Evolutionary conservation across 2,329 filamentous ascomycete species (phyloP).

Genomic region (Emydomyces testavorans): DNA sequence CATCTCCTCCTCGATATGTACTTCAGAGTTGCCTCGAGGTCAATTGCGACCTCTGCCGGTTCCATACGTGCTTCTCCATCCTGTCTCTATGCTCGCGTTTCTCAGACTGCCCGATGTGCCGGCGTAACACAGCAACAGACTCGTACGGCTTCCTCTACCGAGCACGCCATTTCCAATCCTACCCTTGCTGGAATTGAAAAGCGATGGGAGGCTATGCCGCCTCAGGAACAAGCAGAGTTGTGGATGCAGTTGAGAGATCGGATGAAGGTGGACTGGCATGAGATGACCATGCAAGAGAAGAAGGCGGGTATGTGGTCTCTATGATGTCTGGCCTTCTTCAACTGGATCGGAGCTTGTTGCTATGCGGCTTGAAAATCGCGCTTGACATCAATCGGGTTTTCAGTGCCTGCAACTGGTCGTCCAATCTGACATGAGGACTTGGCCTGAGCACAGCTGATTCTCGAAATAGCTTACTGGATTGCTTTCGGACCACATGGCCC

Average conservation of each 20-base stretch:
- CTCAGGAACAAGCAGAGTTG: constrained; percentile 96
- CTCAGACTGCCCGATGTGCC: constrained; percentile 26
- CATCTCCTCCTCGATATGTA: constrained; percentile 31
- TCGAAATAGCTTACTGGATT: constrained; percentile 80
- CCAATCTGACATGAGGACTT: neutral
- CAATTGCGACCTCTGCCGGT: constrained; percentile 32
- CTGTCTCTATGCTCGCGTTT: constrained; percentile 29
- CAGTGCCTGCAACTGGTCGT: neutral
- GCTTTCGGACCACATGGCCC: constrained; percentile 95
- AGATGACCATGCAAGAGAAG: constrained; percentile 94
- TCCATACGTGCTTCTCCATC: constrained; percentile 28
- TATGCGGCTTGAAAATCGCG: neutral
- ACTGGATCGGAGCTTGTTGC: neutral
- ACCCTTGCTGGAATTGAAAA: constrained; percentile 98
- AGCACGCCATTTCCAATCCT: constrained; percentile 94
- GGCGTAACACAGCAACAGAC: constrained; percentile 39
- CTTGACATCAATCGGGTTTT: neutral
- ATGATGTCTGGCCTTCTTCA: neutral
- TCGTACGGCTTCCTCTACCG: constrained; percentile 45
- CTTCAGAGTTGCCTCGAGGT: constrained; percentile 37
- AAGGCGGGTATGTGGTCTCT: constrained; percentile 78
- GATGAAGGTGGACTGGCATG: constrained; percentile 96
- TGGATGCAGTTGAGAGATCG: constrained; percentile 98
- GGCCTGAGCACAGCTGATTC: constrained; percentile 5
- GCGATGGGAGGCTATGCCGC: constrained; percentile 95